These are phyloP conservation scores for Catunica adiposa DNA, from an alignment of 2,329 filamentous ascomycete genomes.

Conservation along the genomic window DNA sequence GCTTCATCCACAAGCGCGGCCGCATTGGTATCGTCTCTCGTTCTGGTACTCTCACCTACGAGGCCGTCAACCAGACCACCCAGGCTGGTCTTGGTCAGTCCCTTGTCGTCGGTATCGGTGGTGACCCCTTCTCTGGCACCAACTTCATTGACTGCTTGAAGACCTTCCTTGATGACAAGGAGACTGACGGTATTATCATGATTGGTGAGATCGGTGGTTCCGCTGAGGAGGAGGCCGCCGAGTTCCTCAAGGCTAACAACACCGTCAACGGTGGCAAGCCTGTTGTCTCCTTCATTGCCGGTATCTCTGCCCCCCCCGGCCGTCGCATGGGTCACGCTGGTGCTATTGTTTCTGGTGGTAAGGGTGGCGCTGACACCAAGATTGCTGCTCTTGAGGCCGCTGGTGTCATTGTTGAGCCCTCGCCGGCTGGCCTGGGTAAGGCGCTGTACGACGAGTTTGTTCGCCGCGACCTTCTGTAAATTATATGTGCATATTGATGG, in stretches of 20 bases:
- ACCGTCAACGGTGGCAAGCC: slow-evolving; percentile 72
- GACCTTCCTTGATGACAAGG: slow-evolving; percentile 87
- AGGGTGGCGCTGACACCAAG: slow-evolving; percentile 97
- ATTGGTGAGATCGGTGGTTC: slow-evolving; percentile 97
- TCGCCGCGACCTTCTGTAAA: slow-evolving; percentile 82
- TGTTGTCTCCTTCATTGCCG: slow-evolving; percentile 94
- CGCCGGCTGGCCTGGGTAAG: slow-evolving; percentile 82
- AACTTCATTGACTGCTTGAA: slow-evolving; percentile 99
- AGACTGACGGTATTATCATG: slow-evolving; percentile 99
- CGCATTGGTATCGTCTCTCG: slow-evolving; percentile 97
- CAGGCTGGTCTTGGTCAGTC: slow-evolving; percentile 93
- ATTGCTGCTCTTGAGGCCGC: slow-evolving; percentile 85
- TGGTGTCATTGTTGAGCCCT: slow-evolving; percentile 91
- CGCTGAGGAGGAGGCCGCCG: slow-evolving; percentile 94
- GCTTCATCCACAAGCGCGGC: slow-evolving; percentile 99
- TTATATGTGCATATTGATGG: slow-evolving; percentile 6
- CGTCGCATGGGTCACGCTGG: slow-evolving; percentile 97
- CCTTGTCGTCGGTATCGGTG: slow-evolving; percentile 93
- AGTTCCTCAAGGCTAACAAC: slow-evolving; percentile 88
- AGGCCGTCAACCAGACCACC: slow-evolving; percentile 98
- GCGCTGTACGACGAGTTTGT: slow-evolving; percentile 90
- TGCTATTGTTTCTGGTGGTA: slow-evolving; percentile 92
- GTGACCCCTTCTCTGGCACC: slow-evolving; percentile 96
- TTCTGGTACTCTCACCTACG: slow-evolving; percentile 95
- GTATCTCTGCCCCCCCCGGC: slow-evolving; percentile 91